Evolutionary conservation across 352 stramenopile genomes (phyloP).

Genomic region (Pythium pyrilobum): DNA sequence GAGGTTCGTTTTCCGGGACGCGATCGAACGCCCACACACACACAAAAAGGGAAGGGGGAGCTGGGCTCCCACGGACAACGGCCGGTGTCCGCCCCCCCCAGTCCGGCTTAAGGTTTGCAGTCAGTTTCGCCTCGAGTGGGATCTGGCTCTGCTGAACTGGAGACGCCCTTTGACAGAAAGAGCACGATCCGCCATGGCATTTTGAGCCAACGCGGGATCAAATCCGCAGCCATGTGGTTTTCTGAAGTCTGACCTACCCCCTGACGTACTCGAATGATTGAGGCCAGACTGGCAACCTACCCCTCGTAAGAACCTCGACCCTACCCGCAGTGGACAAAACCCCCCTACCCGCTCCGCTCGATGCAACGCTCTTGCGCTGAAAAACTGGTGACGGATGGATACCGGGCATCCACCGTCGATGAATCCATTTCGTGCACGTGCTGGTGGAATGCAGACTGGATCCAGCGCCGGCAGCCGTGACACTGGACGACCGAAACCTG

Average conservation of each 20-base stretch:
- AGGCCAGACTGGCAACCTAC: neutral
- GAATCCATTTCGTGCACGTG: no score
- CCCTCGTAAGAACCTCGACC: neutral
- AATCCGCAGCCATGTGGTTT: constrained; percentile 11
- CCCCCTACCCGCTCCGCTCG: constrained; percentile 8
- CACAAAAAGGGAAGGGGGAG: no score
- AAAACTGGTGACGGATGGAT: no score
- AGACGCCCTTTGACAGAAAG: neutral
- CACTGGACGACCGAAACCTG: no score
- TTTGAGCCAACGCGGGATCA: no score
- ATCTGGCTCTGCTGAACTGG: constrained; percentile 18
- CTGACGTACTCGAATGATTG: neutral
- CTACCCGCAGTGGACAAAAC: constrained; percentile 2
- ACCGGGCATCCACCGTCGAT: no score
- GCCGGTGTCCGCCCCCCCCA: neutral
- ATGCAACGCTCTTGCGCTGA: no score
- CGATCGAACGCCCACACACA: constrained; percentile 1
- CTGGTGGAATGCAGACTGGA: no score
- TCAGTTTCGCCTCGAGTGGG: constrained; percentile 11
- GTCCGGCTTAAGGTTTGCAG: neutral
- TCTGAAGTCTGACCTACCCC: neutral
- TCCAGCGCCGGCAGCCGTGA: no score
- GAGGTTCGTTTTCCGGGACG: neutral
- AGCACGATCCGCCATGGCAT: no score
- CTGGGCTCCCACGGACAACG: neutral